Base-by-base conservation (phyloP, 225 moss, liverwort and hornwort genomes). In the Ulota crispa region DNA sequence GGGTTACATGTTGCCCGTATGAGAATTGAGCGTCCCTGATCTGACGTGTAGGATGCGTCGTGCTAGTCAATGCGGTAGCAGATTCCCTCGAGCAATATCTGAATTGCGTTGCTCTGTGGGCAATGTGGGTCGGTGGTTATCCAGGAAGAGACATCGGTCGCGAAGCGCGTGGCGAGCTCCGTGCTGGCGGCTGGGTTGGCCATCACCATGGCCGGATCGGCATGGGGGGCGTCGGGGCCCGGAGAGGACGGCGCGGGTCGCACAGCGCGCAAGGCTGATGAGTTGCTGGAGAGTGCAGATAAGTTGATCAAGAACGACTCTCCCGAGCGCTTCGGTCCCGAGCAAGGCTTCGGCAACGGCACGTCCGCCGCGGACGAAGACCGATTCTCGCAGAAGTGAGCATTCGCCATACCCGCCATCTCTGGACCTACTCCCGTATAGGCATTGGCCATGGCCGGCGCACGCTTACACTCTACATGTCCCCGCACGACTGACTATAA, bases 371-470 rank as follows among this genome's bases (percentile, higher is more conserved):
- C 69, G 1, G 82, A 85, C 4, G 0, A 28, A 0, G 56, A 53
- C 60, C 86, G 83, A 20, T 90, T 90, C 80, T 88, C 90, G 0
- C 90, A 19, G 10, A 90, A 90, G 90, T 90, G 59, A 87, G 89
- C n/a, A 7, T 62, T n/a, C 53, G 23, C 28, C 37, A 26, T 16
- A 18, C 24, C 5, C 43, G 12, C 43, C 30, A 6, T 61, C 14
- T 47, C 15, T 31, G 28, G 5, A 3, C 14, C 7, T 9, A 0
- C 23, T 9, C 15, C 23, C 50, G 50, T 4, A 3, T 5, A 8
- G 31, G 8, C 24, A n/a, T 77, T 52, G 34, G 19, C 65, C 65
- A 18, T 24, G 6, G 52, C 34, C 36, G 6, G 1, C 15, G 9
- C 5, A 1, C 1, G 64, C 10, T n/a, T n/a, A n/a, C n/a, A n/a